Conservation (phyloP, 1,139 yeast species). For the Kazachstania sp. region DNA sequence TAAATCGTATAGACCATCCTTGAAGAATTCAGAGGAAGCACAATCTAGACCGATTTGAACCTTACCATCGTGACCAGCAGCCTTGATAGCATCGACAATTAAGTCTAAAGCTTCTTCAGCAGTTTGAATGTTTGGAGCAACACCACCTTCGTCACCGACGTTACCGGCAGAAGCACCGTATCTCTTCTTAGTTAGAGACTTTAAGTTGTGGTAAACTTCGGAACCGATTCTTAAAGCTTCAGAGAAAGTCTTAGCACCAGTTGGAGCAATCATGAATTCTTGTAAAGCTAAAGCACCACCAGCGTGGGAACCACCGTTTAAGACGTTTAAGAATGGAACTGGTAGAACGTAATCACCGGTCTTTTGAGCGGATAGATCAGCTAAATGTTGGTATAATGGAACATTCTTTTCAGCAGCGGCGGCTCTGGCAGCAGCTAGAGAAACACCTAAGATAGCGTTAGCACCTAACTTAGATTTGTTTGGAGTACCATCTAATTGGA, state of each 20-base stretch:
- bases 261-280: conserved; percentile 97
- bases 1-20: conserved; percentile 90
- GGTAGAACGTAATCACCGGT: conserved; percentile 77
- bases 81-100: conserved; percentile 74
- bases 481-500: conserved; percentile 79
- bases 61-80: conserved; percentile 89
- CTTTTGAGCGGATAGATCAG: conserved; percentile 52
- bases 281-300: conserved; percentile 98
- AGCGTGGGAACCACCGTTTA: conserved; percentile 99
- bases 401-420: conserved; percentile 87
- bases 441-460: conserved; percentile 91
- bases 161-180: conserved; percentile 97
- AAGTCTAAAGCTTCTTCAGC: conserved; percentile 94
- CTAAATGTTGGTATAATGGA: conserved; percentile 80
- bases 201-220: conserved; percentile 93
- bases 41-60: conserved; percentile 87
- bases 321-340: conserved; percentile 94
- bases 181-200: conserved; percentile 79
- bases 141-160: conserved; percentile 99
- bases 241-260: conserved; percentile 74
- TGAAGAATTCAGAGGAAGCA: conserved; percentile 94
- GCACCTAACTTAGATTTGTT: conserved; percentile 95
- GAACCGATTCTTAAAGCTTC: conserved; percentile 94
- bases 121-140: conserved; percentile 89
- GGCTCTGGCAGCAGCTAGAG: conserved; percentile 87